Evolutionary conservation across 2,329 filamentous ascomycete genomes (phyloP), one percentile per base, ranked within the genome.

Genomic region (Calonectria pseudoreteaudii): DNA sequence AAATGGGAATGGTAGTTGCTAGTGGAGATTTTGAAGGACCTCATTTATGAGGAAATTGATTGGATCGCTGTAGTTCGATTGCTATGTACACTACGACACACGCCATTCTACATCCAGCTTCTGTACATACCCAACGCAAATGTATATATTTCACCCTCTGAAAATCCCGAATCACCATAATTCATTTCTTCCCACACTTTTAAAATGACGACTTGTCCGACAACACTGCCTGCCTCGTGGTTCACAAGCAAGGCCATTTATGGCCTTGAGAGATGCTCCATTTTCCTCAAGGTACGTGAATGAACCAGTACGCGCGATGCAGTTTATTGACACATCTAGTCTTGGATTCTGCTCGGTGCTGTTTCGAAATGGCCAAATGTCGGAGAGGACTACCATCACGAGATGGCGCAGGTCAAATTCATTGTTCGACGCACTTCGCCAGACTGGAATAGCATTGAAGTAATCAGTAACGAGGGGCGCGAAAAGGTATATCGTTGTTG

Each of bases 161-260:
- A 41, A 26, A 4, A 20, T 18, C 1, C 3, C 13, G 10, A 7
- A 26, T 7, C 16, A 18, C 2, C 16, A 11, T 4, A 14, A 3
- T 10, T 56, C 4, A 52, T n/a, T 14, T 18, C 20, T 20, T 1
- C 23, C 23, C 49, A n/a, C 31, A 13, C 5, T 31, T 0, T 2
- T 4, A 60, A 26, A 62, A 75, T 73, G 72, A 16, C 60, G 8
- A 10, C 36, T 52, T 70, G 65, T 23, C 68, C 74, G 26, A 73
- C 74, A 16, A 77, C 75, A 1, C 75, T 77, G 31, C 75, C 75
- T 2, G 75, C 75, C 20, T 77, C 75, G 18, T 77, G 75, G 75
- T 77, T 71, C 50, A 77, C 75, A 2, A 76, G 74, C 70, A 72
- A 70, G 26, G 74, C 64, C 31, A 62, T 77, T 10, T 74, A 74